Percentiles rank a stretch among this genome's conserved stretches.
Evolutionary conservation across 805 yeast species (phyloP).

Genomic region (Sugiyamaella qingdaonensis): DNA sequence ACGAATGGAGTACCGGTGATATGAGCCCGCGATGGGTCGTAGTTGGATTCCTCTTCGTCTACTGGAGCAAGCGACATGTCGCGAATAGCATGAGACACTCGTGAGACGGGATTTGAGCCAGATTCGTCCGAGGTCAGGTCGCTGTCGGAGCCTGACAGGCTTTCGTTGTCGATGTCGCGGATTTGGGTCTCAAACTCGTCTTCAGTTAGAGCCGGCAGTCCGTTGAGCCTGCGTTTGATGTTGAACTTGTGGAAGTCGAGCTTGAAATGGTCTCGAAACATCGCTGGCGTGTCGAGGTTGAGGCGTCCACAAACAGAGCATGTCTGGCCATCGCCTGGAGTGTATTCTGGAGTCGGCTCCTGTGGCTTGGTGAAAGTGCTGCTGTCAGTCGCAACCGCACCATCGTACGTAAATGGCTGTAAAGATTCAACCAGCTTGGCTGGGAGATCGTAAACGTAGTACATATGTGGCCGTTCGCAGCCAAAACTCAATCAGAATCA

Average conservation of each 20-base stretch:
- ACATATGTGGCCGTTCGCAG: not conserved
- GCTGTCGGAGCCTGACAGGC: slow-evolving; percentile 55
- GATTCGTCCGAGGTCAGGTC: slow-evolving; percentile 21
- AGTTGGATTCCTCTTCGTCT: slow-evolving; percentile 14
- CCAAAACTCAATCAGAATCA: too few species aligned
- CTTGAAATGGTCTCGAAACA: slow-evolving; percentile 44
- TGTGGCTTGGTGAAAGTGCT: not conserved
- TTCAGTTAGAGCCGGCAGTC: slow-evolving; percentile 46
- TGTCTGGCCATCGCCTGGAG: not conserved
- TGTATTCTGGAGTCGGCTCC: slow-evolving; percentile 2
- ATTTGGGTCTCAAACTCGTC: slow-evolving; percentile 54
- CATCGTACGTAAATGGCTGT: not conserved
- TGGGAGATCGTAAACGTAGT: slow-evolving; percentile 15
- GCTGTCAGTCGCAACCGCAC: not conserved
- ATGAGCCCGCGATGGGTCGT: slow-evolving; percentile 19
- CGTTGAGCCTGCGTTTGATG: slow-evolving; percentile 47
- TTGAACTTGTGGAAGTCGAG: slow-evolving; percentile 59
- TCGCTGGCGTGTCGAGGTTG: not conserved
- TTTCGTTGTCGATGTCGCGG: slow-evolving; percentile 42
- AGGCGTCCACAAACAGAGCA: slow-evolving; percentile 19
- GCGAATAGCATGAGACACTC: not conserved
- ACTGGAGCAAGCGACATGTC: not conserved
- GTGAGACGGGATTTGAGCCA: not conserved
- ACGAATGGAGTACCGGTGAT: slow-evolving; percentile 58
- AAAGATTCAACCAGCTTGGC: slow-evolving; percentile 8